Evolutionary conservation across 2,329 filamentous ascomycete genomes (phyloP), one percentile per base, ranked within the genome.

Genomic region (Diplodia seriata): DNA sequence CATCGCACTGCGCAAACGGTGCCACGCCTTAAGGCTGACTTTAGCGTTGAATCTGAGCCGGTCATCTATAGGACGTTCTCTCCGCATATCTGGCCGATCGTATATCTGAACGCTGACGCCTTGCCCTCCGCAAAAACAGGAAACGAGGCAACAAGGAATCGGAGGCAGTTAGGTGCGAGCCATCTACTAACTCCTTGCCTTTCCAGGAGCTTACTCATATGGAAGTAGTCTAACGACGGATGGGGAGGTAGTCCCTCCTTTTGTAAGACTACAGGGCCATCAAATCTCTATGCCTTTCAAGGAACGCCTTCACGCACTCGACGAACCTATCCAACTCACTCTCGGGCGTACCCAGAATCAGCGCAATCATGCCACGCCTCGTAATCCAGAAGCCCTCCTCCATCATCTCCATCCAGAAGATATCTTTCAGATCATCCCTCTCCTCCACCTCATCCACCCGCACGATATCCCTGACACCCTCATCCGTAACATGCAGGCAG

Each of bases 351-450:
- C 72, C 78, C 9, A 81, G 62, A 36, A 77, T 78, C 33, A 81
- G 61, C 1, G 78, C 75, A 29, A 81, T 51, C 62, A 76, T 79
- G 1, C 77, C 79, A 4, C 78, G 69, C 67, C 75, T 72, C 1
- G 75, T 72, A 14, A 78, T 74, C 70, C 78, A 81, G 66, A 73
- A 81, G 1, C 78, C 78, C 47, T 74, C 69, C 66, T 77, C 75
- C 68, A 81, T 73, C 74, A 80, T 71, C 61, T 77, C 76, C 2
- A 80, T 71, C 72, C 78, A 79, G 49, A 81, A 75, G 23, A 80
- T 54, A 23, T 75, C 75, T 11, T 71, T 73, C 56, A 80, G 55
- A 14, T 71, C 74, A 14, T n/a, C 64, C n/a, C 76, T 71, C 33
- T 78, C 75, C 43, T 71, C 70, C 18, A 76, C 73, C 50, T 75